A percentile compares a stretch with the other conserved stretches of the same genome.
phyloP scores from a whole-genome alignment of 73 alveolate genomes.

The Durusdinium trenchii region DNA sequence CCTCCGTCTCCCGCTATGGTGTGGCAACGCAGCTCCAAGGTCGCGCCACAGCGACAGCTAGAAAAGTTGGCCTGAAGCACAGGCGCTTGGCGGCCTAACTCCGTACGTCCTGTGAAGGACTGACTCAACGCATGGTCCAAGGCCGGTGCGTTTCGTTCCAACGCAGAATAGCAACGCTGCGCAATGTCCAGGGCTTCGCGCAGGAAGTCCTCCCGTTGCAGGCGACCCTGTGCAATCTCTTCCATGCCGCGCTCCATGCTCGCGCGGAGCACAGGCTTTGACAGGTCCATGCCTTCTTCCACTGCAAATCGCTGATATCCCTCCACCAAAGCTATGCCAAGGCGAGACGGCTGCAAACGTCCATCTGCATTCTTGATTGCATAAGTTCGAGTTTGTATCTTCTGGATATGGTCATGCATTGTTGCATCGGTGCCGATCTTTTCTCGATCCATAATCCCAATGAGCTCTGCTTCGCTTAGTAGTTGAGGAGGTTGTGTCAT shows the following conservation, averaged over 20 bases:
- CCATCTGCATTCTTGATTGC: conserved; percentile 98
- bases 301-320: conserved; percentile 96
- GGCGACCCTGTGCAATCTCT: conserved; percentile 42
- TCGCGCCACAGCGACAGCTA: conserved; percentile 42
- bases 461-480: conserved; percentile 99
- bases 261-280: conserved; percentile 68
- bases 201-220: conserved; percentile 46
- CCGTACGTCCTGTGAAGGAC: conserved; percentile 34
- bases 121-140: conserved; percentile 55
- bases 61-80: conserved; percentile 38
- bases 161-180: conserved; percentile 63
- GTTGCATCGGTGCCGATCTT: conserved; percentile 99
- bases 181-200: conserved; percentile 62
- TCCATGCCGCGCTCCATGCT: conserved; percentile 92
- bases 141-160: conserved; percentile 89
- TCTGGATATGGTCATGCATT: conserved; percentile 99
- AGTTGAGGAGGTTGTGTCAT: conserved; percentile 99
- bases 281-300: conserved; percentile 89
- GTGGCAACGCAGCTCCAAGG: conserved; percentile 44
- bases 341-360: conserved; percentile 98
- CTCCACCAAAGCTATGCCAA: conserved; percentile 99
- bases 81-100: conserved; percentile 39
- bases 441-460: conserved; percentile 99
- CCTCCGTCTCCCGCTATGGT: conserved; percentile 43
- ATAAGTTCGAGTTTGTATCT: conserved; percentile 98